Evolutionary conservation across 2,329 filamentous ascomycete genomes (phyloP).

Genomic region (Samsoniella hepiali): DNA sequence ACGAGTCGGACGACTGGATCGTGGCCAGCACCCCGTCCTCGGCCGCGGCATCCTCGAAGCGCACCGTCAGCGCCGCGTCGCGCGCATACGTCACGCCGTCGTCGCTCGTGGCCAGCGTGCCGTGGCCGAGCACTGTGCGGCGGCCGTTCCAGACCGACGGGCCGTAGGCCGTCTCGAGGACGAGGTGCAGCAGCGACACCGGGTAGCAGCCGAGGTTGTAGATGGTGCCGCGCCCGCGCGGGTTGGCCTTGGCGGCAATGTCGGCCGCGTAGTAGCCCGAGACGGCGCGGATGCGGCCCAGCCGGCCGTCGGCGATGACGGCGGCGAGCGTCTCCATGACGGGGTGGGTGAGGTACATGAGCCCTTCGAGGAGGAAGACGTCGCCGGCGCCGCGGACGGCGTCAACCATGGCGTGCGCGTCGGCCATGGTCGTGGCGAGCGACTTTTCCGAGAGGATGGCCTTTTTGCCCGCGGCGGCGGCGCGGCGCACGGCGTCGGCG

Average conservation of each 20-base stretch:
- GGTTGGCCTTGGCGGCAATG: constrained; percentile 29
- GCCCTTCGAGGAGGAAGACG: constrained; percentile 29
- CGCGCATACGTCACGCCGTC: constrained; percentile 22
- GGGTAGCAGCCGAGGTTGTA: constrained; percentile 31
- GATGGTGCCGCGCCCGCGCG: constrained; percentile 29
- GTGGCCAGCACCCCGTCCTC: constrained; percentile 25
- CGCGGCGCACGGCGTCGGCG: constrained; percentile 26
- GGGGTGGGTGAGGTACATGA: constrained; percentile 29
- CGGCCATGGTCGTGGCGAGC: constrained; percentile 27
- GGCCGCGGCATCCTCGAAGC: constrained; percentile 21
- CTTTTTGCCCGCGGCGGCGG: constrained; percentile 24
- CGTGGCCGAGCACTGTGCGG: constrained; percentile 24
- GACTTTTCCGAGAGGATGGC: constrained; percentile 29
- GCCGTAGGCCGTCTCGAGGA: constrained; percentile 27
- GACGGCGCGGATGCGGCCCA: constrained; percentile 25
- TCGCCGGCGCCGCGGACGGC: constrained; percentile 21
- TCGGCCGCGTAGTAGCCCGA: constrained; percentile 29
- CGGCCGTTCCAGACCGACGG: constrained; percentile 20
- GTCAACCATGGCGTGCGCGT: constrained; percentile 25
- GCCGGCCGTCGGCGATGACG: constrained; percentile 24
- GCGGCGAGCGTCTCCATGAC: constrained; percentile 25
- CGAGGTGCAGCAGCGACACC: constrained; percentile 27
- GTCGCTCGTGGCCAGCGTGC: constrained; percentile 24
- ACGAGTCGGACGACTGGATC: constrained; percentile 28
- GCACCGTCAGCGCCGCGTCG: constrained; percentile 25